A percentile compares a stretch with the other conserved stretches of the same genome.
phyloP scores from a whole-genome alignment of 176 grass and related monocot genomes.

The Triticum monococcum region DNA sequence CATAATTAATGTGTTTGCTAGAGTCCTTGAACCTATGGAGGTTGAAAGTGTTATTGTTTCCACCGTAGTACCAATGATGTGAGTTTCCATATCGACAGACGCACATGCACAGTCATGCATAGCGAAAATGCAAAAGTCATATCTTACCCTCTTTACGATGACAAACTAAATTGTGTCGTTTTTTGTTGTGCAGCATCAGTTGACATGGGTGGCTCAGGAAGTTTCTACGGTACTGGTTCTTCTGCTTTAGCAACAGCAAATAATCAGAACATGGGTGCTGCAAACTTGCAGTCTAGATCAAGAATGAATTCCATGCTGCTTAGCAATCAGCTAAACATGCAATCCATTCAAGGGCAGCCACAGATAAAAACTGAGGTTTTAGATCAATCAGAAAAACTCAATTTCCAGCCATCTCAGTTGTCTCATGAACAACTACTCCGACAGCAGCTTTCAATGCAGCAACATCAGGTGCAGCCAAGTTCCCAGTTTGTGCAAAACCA shows the following conservation, averaged over 20 bases:
- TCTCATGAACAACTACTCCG: conserved; percentile 53
- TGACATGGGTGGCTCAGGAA: conserved; percentile 65
- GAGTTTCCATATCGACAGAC: not conserved
- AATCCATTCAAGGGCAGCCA: conserved; percentile 66
- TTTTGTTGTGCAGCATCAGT: conserved; percentile 42
- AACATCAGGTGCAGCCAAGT: conserved; percentile 63
- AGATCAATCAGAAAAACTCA: conserved; percentile 69
- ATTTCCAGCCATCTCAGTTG: conserved; percentile 72
- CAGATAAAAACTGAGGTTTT: conserved; percentile 75
- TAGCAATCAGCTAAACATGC: conserved; percentile 65
- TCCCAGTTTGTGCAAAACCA: conserved; percentile 69
- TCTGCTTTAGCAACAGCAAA: conserved; percentile 60
- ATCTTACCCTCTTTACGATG: not conserved
- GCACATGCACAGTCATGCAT: not conserved
- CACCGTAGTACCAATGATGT: not conserved
- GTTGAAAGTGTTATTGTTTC: conserved; percentile 10
- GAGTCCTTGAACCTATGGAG: not conserved
- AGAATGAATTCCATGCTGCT: conserved; percentile 61
- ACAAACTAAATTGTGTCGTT: conserved; percentile 5
- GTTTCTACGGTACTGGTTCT: conserved; percentile 59
- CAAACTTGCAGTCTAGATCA: conserved; percentile 69
- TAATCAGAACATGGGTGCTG: conserved; percentile 59
- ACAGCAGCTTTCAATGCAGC: conserved; percentile 67
- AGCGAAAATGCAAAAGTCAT: conserved; percentile 6
- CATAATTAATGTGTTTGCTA: conserved; percentile 14